These are phyloP conservation scores for Penicillium sp. DNA, from an alignment of 2,329 filamentous ascomycete species.

Conservation along the genomic window DNA sequence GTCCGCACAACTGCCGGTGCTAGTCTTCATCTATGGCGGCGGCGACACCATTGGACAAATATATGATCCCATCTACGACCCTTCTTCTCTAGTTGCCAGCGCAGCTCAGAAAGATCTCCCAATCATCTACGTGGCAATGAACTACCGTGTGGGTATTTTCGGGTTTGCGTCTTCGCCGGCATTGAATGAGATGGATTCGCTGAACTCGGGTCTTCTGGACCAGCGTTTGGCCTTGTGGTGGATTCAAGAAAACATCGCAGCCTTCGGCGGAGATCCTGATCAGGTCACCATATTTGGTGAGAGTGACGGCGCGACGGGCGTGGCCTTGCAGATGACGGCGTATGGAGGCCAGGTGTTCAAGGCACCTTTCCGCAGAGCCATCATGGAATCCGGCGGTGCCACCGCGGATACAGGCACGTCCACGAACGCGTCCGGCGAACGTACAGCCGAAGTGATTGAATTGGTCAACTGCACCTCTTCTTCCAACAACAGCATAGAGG, in stretches of 20 bases:
- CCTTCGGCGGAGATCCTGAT: conserved; percentile 56
- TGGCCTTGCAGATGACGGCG: too few relatives aligned
- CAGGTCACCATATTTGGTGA: conserved; percentile 79
- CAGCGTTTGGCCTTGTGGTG: conserved; percentile 70
- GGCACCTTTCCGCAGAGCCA: too few relatives aligned
- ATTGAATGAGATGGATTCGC: conserved; percentile 26
- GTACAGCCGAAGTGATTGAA: too few relatives aligned
- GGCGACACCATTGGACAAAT: conserved; percentile 43
- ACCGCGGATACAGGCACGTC: too few relatives aligned
- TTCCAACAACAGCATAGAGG: too few relatives aligned
- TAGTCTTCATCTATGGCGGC: conserved; percentile 49
- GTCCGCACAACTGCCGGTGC: conserved; percentile 37
- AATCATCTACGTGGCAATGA: conserved; percentile 37
- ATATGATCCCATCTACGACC: conserved; percentile 45
- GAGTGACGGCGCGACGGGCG: conserved; percentile 50
- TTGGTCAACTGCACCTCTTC: too few relatives aligned
- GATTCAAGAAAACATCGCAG: conserved; percentile 64
- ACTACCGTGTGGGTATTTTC: conserved; percentile 39
- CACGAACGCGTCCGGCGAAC: too few relatives aligned
- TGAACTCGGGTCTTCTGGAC: conserved; percentile 68
- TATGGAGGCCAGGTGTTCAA: too few relatives aligned
- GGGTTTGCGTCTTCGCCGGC: conserved; percentile 44
- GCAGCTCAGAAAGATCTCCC: conserved; percentile 25
- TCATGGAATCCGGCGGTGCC: too few relatives aligned
- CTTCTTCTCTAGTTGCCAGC: conserved; percentile 36